A percentile compares a stretch with the other conserved stretches of the same genome.
Conservation (phyloP, 225 moss, liverwort and hornwort species). For the Pseudisothecium myosuroides region DNA sequence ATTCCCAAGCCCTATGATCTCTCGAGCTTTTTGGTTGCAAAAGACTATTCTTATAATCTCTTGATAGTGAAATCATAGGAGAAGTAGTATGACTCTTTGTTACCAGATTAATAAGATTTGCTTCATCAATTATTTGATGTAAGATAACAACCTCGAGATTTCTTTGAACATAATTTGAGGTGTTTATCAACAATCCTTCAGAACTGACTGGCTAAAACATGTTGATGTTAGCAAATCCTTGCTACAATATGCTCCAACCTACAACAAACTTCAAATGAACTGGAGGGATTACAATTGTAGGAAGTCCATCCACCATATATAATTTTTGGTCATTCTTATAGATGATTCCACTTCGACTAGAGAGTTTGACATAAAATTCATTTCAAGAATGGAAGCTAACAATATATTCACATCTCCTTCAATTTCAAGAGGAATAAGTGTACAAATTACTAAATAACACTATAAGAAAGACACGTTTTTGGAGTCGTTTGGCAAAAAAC, state of each 20-base stretch:
- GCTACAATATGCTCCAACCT: too few species aligned
- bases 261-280: not conserved
- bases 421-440: not conserved
- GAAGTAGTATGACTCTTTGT: accelerated
- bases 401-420: accelerated
- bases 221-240: too few species aligned
- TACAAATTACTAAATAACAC: not conserved
- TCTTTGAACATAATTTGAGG: not conserved
- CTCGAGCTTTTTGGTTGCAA: accelerated
- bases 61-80: not conserved
- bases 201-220: accelerated
- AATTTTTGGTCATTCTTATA: accelerated
- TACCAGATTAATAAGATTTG: not conserved
- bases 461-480: too few species aligned
- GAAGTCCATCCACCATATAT: not conserved
- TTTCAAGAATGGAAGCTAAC: too few species aligned
- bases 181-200: not conserved
- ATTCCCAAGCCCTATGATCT: not conserved
- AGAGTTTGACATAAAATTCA: not conserved
- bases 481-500: too few species aligned
- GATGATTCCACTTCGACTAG: accelerated
- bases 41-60: not conserved
- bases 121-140: not conserved
- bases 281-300: not conserved
- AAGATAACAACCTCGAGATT: not conserved